Base-by-base conservation (phyloP, 108 stramenopile genomes). In the Fragilaria crotonensis region DNA sequence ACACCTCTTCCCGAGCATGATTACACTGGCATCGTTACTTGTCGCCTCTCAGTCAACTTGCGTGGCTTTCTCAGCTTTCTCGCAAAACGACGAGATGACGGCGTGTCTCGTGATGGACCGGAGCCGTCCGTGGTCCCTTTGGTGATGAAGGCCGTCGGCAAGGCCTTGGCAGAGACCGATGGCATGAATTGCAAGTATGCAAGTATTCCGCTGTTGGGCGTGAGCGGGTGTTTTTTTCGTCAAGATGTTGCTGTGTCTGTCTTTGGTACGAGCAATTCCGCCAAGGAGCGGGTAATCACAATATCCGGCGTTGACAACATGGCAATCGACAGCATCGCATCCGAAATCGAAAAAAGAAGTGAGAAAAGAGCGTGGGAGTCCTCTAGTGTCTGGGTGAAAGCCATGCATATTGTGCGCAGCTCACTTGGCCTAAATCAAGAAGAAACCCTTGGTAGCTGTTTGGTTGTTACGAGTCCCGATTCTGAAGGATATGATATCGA, bases 111-210 rank as follows among this genome's bases (percentile, higher is more conserved):
- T 17, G 2, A 14, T 14, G 23, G 1, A 4, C 14, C 22, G 3
- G 58, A 59, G 30, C 33, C 65, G 11, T 59, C 63, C 26, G 46
- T 78, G 0, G 53, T 72, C n/a, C 83, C 76, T 54, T 56, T 84
- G 9, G 52, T 79, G 11, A 49, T 71, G 7, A 54, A 60, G 30
- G 68, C 79, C 21, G 31, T 75, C 18, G 66, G 76, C 3, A 45
- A 54, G 56, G 67, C 76, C 9, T 56, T 79, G 60, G 22, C 32
- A 1, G 61, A 76, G 44, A 17, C 33, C 11, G 54, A 56, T 19
- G 30, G 14, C 2, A 19, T 56, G 5, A 20, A 26, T 9, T 7
- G 32, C 2, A 53, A 30, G 19, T 30, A 49, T 23, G 57, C 57
- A 52, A 50, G 28, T 27, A 58, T 55, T 41, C 65, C 72, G 7